Evolutionary conservation across 495 filamentous ascomycete species (phyloP), one percentile per base, ranked within the genome.

Genomic region (Penicillium desertorum): DNA sequence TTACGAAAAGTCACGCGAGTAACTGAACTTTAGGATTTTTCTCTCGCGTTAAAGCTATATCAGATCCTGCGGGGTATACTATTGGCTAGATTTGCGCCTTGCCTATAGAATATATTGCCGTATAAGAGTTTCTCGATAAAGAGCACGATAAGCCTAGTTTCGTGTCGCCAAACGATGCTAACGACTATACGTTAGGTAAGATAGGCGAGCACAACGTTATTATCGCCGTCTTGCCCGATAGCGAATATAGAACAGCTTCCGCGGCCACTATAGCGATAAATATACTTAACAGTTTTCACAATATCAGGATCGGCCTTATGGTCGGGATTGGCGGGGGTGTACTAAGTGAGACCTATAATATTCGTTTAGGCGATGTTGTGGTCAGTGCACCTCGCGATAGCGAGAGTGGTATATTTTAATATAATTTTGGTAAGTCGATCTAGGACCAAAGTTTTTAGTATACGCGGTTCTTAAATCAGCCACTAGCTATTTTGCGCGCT

Each of bases 51-150:
- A 2, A 22, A 22, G 2, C 20, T n/a, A 42, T 36, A 12, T 36
- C 12, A 36, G 32, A 36, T 5, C 32, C 32, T 36, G 12, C 12
- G 12, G 4, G 32, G 3, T 83, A 77, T 54, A 78, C 68, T 0
- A 67, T 83, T 2, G 80, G 76, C 23, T 80, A 76, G 76, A 76
- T 83, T n/a, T 79, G 74, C 50, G 73, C 77, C 2, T 52, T 80
- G 3, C 23, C n/a, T 1, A 47, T 49, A 0, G 78, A 81, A 45
- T 57, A 63, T 10, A 57, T 71, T 41, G 77, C 79, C 4, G 78
- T 71, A 6, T 32, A 51, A 36, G 59, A 48, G 12, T 69, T 74
- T 45, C 65, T 81, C 3, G 78, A 83, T 39, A 68, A 75, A 56
- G 46, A 61, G 39, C 50, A 67, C 36, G 48, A 51, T 2, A 19